These are phyloP conservation scores for Astragalus membranaceus DNA, from an alignment of 306 rosid genomes.

Conservation along the genomic window DNA sequence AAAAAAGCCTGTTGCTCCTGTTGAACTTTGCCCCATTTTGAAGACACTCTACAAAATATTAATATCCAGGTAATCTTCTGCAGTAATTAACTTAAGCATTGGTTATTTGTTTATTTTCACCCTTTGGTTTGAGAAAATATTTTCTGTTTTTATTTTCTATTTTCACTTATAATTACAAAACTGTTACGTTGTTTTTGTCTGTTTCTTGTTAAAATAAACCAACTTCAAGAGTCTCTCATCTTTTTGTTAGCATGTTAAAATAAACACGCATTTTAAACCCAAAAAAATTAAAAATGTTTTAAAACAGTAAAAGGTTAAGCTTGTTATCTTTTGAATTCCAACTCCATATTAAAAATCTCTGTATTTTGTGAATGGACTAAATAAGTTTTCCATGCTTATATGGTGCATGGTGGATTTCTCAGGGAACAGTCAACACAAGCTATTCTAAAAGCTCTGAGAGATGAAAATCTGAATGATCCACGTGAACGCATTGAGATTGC, in stretches of 20 bases:
- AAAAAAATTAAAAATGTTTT: too few species aligned
- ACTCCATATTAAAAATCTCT: slow-evolving; percentile 1
- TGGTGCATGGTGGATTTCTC: too few species aligned
- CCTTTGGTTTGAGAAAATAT: not conserved
- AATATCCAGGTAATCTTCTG: slow-evolving; percentile 51
- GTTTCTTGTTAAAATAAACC: not conserved
- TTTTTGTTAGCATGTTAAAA: too few species aligned
- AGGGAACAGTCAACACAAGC: slow-evolving; percentile 81
- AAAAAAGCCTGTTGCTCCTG: slow-evolving; percentile 87
- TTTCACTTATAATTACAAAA: too few species aligned
- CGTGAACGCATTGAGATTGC: slow-evolving; percentile 90
- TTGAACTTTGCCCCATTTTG: slow-evolving; percentile 87
- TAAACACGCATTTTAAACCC: too few species aligned
- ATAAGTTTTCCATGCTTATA: too few species aligned
- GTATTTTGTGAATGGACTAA: not conserved
- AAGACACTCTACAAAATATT: slow-evolving; percentile 79
- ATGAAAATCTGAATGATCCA: slow-evolving; percentile 85
- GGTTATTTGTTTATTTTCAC: not conserved
- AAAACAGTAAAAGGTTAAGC: not conserved
- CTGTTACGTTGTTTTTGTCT: too few species aligned
- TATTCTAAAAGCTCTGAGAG: slow-evolving; percentile 80
- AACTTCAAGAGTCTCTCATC: too few species aligned
- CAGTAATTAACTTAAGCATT: not conserved
- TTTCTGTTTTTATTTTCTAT: too few species aligned
- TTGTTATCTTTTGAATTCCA: slow-evolving; percentile 7